These are phyloP conservation scores for Protomyces gravidus DNA, from an alignment of 1,139 yeast species.

Conservation along the genomic window DNA sequence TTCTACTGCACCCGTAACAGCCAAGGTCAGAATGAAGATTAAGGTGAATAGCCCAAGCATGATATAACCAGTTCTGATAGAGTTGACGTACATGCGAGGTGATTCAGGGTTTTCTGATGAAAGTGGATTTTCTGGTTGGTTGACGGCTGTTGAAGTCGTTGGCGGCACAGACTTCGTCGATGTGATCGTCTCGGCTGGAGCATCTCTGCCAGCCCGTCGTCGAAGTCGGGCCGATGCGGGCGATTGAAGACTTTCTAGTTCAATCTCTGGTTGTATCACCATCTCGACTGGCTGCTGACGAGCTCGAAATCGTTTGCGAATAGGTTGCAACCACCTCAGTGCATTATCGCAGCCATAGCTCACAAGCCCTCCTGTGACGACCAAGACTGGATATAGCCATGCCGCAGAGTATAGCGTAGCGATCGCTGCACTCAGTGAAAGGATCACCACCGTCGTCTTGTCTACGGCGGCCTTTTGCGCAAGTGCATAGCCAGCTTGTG, in stretches of 20 bases:
- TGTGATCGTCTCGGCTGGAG: neutral
- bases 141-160: neutral
- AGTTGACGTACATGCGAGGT: neutral
- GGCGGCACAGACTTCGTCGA: neutral
- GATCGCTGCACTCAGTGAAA: constrained; percentile 24
- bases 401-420: constrained; percentile 28
- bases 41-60: constrained; percentile 24
- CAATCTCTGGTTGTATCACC: neutral
- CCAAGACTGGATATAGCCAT: constrained; percentile 31
- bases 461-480: constrained; percentile 29
- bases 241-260: neutral
- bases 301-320: neutral
- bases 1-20: constrained; percentile 17
- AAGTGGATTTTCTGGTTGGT: neutral
- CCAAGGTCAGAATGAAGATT: constrained; percentile 22
- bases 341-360: constrained; percentile 24
- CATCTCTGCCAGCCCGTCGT: neutral
- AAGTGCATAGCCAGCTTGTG: constrained; percentile 29
- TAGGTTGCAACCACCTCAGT: neutral
- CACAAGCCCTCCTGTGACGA: constrained; percentile 26
- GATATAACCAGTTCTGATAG: constrained; percentile 18
- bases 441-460: constrained; percentile 20
- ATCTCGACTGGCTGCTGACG: neutral
- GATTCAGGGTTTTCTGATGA: neutral
- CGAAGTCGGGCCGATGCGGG: neutral